Evolutionary conservation across 2,329 filamentous ascomycete genomes (phyloP), one percentile per base, ranked within the genome.

Genomic region (Xylariaceae sp.): DNA sequence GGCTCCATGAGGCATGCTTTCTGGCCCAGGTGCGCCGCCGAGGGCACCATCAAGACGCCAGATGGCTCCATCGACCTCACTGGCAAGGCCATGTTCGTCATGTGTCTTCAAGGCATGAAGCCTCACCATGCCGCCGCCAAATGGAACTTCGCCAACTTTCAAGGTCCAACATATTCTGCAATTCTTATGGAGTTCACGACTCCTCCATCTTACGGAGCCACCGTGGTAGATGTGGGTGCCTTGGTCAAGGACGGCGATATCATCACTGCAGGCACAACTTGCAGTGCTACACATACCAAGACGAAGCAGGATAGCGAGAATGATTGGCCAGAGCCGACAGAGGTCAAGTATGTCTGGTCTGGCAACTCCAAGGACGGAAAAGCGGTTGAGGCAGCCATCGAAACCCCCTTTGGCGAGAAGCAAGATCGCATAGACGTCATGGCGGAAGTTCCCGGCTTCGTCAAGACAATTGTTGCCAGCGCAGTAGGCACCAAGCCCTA

Each of bases 31-130:
- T 93, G 88, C 68, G 76, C 74, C 37, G 81, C 85, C 11, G 86
- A 92, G 67, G 93, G 93, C 41, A 87, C 79, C 55, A 89, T 97
- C 65, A 82, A 87, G 53, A 95, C 90, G 49, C 79, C 86, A 59
- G 82, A 88, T 25, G 88, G 89, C 38, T 81, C 86, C 29, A 75
- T 95, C 51, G 85, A 95, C 65, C 83, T 95, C 66, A 85, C 81
- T 61, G 92, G 92, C 46, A 80, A 76, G 52, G 90, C 83, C 23
- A 73, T 94, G 60, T 92, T 90, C 69, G 76, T 85, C 55, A 86
- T 93, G 66, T 91, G 89, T 33, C 73, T 97, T 40, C 93, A 97
- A 72, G 93, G 91, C 65, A 97, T 97, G 92, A 98, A 98, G 78
- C 93, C 93, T 33, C 93, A 98, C 67, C 94, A 98, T 65, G 87